A percentile compares a stretch with the other conserved stretches of the same genome.
Evolutionary conservation across 495 filamentous ascomycete species (phyloP).

Genomic region (Neurospora hispaniola): DNA sequence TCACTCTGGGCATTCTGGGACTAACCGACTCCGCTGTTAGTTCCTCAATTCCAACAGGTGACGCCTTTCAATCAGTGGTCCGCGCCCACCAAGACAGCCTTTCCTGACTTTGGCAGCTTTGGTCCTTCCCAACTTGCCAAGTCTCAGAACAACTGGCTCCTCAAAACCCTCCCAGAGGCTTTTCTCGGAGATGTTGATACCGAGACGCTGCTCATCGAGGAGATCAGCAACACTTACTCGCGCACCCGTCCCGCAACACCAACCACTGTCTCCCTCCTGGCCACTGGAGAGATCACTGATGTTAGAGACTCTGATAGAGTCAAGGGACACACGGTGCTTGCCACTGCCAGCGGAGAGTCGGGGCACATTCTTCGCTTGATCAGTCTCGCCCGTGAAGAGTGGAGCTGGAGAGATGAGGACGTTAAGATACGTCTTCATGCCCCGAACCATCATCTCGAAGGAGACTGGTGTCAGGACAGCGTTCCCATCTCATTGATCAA

Average conservation of each 20-base stretch:
- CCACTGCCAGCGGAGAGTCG: slow-evolving; percentile 37
- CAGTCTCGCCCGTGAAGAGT: slow-evolving; percentile 28
- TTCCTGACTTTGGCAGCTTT: slow-evolving; percentile 7
- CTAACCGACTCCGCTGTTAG: slow-evolving; percentile 18
- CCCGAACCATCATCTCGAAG: slow-evolving; percentile 16
- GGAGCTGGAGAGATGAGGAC: slow-evolving; percentile 35
- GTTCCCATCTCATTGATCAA: slow-evolving; percentile 56
- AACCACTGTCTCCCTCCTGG: slow-evolving; percentile 17
- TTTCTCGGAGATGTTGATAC: slow-evolving; percentile 20
- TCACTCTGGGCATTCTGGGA: not conserved
- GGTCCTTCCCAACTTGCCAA: slow-evolving; percentile 8
- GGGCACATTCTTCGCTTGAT: slow-evolving; percentile 43
- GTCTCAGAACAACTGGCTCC: slow-evolving; percentile 27
- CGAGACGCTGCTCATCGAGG: slow-evolving; percentile 18
- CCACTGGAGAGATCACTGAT: slow-evolving; percentile 29
- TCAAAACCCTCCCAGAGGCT: slow-evolving; percentile 28
- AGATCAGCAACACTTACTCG: slow-evolving; percentile 6
- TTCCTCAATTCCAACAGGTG: slow-evolving; percentile 31
- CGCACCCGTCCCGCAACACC: not conserved
- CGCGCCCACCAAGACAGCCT: slow-evolving; percentile 7
- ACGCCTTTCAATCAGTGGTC: slow-evolving; percentile 27
- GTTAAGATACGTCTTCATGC: slow-evolving; percentile 26
- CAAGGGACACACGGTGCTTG: slow-evolving; percentile 29
- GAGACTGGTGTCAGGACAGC: slow-evolving; percentile 45
- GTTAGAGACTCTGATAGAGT: slow-evolving; percentile 7